Evolutionary conservation across 345 rosid species (phyloP).

Genomic region (Pistacia integerrima): DNA sequence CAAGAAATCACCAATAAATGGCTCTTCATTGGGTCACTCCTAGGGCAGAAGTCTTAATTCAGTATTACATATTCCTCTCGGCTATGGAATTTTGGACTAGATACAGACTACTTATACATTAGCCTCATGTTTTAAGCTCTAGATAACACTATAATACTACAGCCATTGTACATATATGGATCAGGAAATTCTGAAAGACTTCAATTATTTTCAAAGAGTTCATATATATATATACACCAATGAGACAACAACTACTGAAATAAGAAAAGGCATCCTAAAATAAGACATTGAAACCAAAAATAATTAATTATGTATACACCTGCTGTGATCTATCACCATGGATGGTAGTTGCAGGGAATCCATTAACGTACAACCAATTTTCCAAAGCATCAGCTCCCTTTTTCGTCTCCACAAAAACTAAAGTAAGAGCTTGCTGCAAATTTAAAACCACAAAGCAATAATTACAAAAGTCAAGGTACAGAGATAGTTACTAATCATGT

Average conservation of each 20-base stretch:
- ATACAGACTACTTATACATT: not conserved
- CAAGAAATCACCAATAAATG: not conserved
- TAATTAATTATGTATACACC: slow-evolving; percentile 27
- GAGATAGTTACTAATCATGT: not conserved
- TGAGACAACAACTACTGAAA: not conserved
- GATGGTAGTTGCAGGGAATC: slow-evolving; percentile 92
- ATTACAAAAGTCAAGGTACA: slow-evolving; percentile 1
- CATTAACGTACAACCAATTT: slow-evolving; percentile 81
- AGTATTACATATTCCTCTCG: too few species aligned
- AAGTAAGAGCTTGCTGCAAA: slow-evolving; percentile 91
- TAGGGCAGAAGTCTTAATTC: not conserved
- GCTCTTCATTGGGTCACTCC: not conserved
- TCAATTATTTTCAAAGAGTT: too few species aligned
- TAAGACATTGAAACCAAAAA: not conserved
- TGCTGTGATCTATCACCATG: slow-evolving; percentile 98
- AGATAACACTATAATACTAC: not conserved
- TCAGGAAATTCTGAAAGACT: too few species aligned
- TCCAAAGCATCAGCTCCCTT: slow-evolving; percentile 94
- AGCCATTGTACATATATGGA: not conserved
- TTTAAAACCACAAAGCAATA: slow-evolving; percentile 21
- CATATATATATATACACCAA: too few species aligned
- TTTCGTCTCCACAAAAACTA: slow-evolving; percentile 99
- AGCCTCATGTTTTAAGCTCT: not conserved
- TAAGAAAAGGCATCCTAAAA: not conserved
- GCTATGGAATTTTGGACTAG: too few species aligned